These are phyloP conservation scores for Hawksworthiomyces lignivorus DNA, from an alignment of 2,329 filamentous ascomycete species.

Conservation along the genomic window DNA sequence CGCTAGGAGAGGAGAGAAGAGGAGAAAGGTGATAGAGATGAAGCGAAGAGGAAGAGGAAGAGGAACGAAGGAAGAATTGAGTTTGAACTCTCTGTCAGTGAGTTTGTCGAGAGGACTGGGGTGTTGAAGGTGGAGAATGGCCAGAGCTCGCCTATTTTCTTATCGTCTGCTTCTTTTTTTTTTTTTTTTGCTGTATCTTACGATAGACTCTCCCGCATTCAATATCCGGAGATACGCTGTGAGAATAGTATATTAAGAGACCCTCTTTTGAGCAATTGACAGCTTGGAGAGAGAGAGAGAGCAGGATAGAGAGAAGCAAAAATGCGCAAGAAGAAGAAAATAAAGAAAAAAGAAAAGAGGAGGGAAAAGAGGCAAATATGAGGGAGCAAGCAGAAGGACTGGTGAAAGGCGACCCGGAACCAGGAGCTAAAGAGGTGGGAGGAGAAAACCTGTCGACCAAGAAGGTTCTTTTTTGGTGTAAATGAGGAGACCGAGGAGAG, in stretches of 20 bases:
- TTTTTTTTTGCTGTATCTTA: too few relatives aligned
- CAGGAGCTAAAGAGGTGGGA: constrained; percentile 7
- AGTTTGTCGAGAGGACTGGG: too few relatives aligned
- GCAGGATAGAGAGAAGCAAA: neutral
- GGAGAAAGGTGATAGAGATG: neutral
- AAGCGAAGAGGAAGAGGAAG: neutral
- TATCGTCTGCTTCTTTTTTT: too few relatives aligned
- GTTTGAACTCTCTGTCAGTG: too few relatives aligned
- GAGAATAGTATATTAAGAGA: too few relatives aligned
- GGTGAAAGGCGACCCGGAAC: neutral
- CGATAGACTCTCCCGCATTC: too few relatives aligned
- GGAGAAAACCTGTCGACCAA: neutral
- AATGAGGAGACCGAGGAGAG: neutral
- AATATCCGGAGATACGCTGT: too few relatives aligned
- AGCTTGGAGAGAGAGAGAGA: too few relatives aligned
- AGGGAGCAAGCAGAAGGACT: neutral
- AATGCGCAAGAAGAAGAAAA: neutral
- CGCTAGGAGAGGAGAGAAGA: neutral
- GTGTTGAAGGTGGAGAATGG: too few relatives aligned
- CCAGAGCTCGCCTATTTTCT: too few relatives aligned
- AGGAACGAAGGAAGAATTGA: neutral
- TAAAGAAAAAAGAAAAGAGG: neutral
- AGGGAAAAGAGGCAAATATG: neutral
- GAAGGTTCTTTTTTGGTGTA: too few relatives aligned
- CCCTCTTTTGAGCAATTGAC: too few relatives aligned